Base-by-base conservation (phyloP, 139 green algal genomes). In the Parachlorella kessleri region DNA sequence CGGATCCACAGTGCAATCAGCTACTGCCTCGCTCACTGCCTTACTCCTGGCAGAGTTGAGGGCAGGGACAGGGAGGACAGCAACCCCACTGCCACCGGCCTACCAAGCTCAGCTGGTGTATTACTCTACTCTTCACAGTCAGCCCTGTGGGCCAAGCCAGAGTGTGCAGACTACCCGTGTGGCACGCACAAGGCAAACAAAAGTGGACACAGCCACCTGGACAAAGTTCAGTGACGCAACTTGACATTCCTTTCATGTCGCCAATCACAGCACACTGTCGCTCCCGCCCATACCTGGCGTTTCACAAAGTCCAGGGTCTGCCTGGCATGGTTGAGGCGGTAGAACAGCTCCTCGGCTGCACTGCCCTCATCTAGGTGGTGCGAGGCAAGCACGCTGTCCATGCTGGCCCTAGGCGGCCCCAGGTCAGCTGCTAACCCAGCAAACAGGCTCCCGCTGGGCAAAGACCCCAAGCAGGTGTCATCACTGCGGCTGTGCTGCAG, bases 251-350 rank as follows among this genome's bases (percentile, higher is more conserved):
- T n/a, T n/a, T n/a, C n/a, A n/a, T n/a, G n/a, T n/a, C n/a, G n/a
- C n/a, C n/a, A n/a, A n/a, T n/a, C n/a, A n/a, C n/a, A n/a, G n/a
- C n/a, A n/a, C n/a, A n/a, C n/a, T n/a, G n/a, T n/a, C n/a, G 30
- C 5, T 28, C 6, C 28, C 23, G 28, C 40, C 7, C 69, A 4
- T n/a, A 90, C 85, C 85, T 95, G 91, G 36, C 91, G 86, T 73
- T 93, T 91, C 4, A 91, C 93, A 85, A 93, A 98, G 81, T 96
- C 94, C 54, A 96, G 75, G 4, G 94, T 98, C 85, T 96, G 91
- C 4, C 93, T 83, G 7, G 93, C 89, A 73, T 93, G 92, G 76
- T 94, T 96, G 21, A 97, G 83, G 3, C 93, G 87, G 66, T 94
- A 91, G 63, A 94, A 92, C 40, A 97, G 88, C 87, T 97, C 90